Base-by-base conservation (phyloP, 208 protist species). In the Sergeia podlipaevii region DNA sequence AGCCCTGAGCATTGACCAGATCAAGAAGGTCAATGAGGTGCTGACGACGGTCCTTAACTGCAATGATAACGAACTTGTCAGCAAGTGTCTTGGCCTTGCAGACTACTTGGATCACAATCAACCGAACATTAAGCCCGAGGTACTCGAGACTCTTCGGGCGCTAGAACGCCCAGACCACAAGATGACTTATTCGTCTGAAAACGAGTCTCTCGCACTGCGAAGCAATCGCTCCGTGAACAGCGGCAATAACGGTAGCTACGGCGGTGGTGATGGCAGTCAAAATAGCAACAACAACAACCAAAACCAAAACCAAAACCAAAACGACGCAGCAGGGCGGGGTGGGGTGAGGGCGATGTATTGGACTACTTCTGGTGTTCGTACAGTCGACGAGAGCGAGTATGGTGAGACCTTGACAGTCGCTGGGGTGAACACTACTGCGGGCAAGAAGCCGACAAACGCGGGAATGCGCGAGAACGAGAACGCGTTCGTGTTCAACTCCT, bases 61-160 rank as follows among this genome's bases (percentile, higher is more conserved):
- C 57, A 77, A 68, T 48, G 89, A 95, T 47, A 83, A 65, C 39
- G 89, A 95, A 65, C 64, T 95, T 8, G 71, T 84, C 18, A 88
- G 78, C 49, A 85, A 88, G 62, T 93, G 84, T 42, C 76, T 95
- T 26, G 63, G 79, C 21, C 77, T 95, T 30, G 75, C 85, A n/a
- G 89, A 92, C 60, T 95, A 95, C 70, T 75, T 95, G 29, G 80
- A 95, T 54, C 89, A 95, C 59, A 87, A 93, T 66, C 74, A 76
- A 26, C 89, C 85, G 1, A 75, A 63, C 42, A 62, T 95, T 24
- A 73, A 77, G 21, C 68, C 74, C n/a, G 73, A 77, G 23, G 83
- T 91, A 28, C 65, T 91, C 20, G 69, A 83, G 54, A 58, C 77
- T 50, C 76, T 95, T n/a, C 70, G 71, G 8, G 39, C 37, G 23